phyloP scores from a whole-genome alignment of 768 basidiomycete genomes.

The Tylopilus sp. region DNA sequence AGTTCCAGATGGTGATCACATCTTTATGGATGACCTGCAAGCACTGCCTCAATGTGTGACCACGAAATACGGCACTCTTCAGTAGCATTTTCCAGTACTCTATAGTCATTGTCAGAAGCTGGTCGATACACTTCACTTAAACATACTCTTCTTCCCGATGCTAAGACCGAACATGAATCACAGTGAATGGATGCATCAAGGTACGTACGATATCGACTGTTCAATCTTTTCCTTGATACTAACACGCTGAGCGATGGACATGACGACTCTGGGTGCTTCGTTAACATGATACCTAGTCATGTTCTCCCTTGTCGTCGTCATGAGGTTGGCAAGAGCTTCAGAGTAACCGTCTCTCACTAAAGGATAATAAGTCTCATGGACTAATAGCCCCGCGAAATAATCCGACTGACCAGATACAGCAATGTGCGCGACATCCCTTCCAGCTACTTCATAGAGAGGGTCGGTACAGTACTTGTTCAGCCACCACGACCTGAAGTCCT shows the following conservation, averaged over 20 bases:
- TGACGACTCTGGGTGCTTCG: conserved; percentile 9
- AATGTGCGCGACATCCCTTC: neutral
- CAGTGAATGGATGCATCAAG: too few relatives aligned
- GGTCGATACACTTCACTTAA: too few relatives aligned
- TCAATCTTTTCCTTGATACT: conserved; percentile 16
- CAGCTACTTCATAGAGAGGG: conserved; percentile 1
- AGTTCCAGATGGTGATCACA: conserved; percentile 12
- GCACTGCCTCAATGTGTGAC: conserved; percentile 8
- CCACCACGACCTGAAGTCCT: neutral
- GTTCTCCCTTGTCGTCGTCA: neutral
- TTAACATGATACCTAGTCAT: conserved; percentile 6
- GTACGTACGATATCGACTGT: conserved; percentile 7
- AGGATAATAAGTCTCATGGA: neutral
- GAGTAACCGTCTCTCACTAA: conserved; percentile 4
- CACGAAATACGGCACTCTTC: conserved; percentile 6
- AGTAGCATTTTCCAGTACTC: conserved; percentile 12
- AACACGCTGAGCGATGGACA: conserved; percentile 15
- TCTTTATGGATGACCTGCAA: conserved; percentile 11
- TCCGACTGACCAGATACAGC: conserved; percentile 9
- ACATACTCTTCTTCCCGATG: conserved; percentile 14
- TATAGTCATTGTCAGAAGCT: neutral
- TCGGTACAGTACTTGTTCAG: neutral
- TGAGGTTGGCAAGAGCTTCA: neutral
- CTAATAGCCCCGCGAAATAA: neutral
- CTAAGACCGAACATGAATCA: neutral